These are phyloP conservation scores for Mortierella sp. DNA, from an alignment of 371 early-diverging fungal species.

Conservation along the genomic window DNA sequence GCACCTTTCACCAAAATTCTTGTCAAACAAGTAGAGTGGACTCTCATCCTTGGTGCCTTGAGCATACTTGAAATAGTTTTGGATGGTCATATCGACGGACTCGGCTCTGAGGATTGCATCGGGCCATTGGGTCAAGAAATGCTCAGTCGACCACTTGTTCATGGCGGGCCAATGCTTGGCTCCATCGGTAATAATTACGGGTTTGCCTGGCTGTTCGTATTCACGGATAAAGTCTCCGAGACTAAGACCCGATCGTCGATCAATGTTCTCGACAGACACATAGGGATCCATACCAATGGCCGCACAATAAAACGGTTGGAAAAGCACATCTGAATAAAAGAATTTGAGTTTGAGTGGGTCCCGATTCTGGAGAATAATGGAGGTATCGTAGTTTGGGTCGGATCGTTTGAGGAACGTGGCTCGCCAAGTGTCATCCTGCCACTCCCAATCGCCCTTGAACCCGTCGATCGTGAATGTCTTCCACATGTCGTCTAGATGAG, in stretches of 20 bases:
- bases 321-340: conserved; percentile 69
- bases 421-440: conserved; percentile 59
- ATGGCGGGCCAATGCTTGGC: conserved; percentile 69
- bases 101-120: conserved; percentile 68
- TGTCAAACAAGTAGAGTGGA: conserved; percentile 79
- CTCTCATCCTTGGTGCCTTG: conserved; percentile 58
- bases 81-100: conserved; percentile 63
- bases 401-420: conserved; percentile 56
- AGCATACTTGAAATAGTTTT: conserved; percentile 63
- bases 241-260: conserved; percentile 55
- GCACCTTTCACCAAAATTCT: conserved; percentile 60
- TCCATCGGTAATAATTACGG: conserved; percentile 70
- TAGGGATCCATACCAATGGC: conserved; percentile 59
- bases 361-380: conserved; percentile 21
- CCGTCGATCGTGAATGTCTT: conserved; percentile 53
- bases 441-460: conserved; percentile 62
- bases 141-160: conserved; percentile 57
- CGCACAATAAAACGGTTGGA: conserved; percentile 63
- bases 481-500: conserved; percentile 68
- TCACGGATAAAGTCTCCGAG: conserved; percentile 58
- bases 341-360: conserved; percentile 46
- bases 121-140: conserved; percentile 55
- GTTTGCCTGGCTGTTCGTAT: conserved; percentile 63
- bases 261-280: conserved; percentile 61
- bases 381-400: conserved; percentile 26